phyloP scores from a whole-genome alignment of 331 rosid species.

The Pyracantha coccinea region DNA sequence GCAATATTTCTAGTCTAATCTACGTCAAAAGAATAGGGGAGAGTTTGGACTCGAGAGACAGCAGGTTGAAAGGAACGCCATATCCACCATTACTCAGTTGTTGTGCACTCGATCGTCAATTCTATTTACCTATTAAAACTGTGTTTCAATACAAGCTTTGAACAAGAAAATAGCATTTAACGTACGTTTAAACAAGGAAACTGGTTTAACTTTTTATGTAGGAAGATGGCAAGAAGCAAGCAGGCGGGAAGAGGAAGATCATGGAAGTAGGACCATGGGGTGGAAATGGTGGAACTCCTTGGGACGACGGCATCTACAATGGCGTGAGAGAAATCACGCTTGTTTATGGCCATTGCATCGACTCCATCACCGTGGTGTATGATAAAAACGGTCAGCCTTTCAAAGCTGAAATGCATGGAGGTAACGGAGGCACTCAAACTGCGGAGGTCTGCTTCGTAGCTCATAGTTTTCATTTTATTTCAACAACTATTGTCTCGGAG shows the following conservation, averaged over 20 bases:
- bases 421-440: conserved; percentile 38
- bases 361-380: conserved; percentile 45
- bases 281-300: conserved; percentile 56
- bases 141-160: too few relatives aligned
- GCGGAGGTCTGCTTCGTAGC: conserved; percentile 21
- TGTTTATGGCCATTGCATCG: conserved; percentile 44
- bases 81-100: not conserved
- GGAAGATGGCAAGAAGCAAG: conserved; percentile 2
- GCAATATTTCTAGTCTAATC: not conserved
- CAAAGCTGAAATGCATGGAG: conserved; percentile 46
- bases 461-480: not conserved
- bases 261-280: conserved; percentile 57
- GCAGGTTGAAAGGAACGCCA: not conserved
- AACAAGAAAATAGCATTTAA: not conserved
- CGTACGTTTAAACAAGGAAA: not conserved
- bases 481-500: not conserved
- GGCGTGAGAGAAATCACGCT: conserved; percentile 52
- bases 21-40: not conserved
- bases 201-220: not conserved
- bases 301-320: conserved; percentile 61
- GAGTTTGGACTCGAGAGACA: not conserved
- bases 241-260: conserved; percentile 28
- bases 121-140: not conserved
- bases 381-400: conserved; percentile 46
- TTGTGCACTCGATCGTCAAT: not conserved